Evolutionary conservation across 164 flowering plant species (phyloP).

Genomic region (Magnolia sinica): DNA sequence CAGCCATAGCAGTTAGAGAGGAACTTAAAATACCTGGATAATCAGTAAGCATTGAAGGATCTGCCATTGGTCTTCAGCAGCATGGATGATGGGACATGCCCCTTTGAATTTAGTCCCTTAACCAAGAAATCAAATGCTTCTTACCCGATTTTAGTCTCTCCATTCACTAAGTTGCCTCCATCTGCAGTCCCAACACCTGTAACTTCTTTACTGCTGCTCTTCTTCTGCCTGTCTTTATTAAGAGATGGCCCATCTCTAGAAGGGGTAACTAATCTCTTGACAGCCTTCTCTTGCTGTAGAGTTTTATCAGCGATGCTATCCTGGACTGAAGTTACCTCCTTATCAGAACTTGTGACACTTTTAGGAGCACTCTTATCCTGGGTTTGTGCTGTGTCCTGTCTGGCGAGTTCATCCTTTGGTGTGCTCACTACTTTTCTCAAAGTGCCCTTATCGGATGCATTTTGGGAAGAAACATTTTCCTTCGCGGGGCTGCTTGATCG

Average conservation of each 20-base stretch:
- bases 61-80: not conserved
- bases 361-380: constrained; percentile 17
- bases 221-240: constrained; percentile 46
- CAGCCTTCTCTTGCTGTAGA: constrained; percentile 27
- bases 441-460: constrained; percentile 27
- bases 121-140: constrained; percentile 1
- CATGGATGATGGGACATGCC: not conserved
- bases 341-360: constrained; percentile 16
- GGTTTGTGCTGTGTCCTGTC: constrained; percentile 20
- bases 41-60: not conserved
- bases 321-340: constrained; percentile 22
- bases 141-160: constrained; percentile 55
- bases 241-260: constrained; percentile 27
- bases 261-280: constrained; percentile 32
- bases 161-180: constrained; percentile 50
- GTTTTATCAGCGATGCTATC: constrained; percentile 13
- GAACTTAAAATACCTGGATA: constrained; percentile 7
- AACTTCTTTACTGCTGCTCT: constrained; percentile 38
- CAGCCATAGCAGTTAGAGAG: too few relatives aligned
- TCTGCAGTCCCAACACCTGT: constrained; percentile 27
- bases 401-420: constrained; percentile 27
- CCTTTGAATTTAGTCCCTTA: not conserved
- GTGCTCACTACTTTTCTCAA: constrained; percentile 20
- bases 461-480: constrained; percentile 31
- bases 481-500: constrained; percentile 27